Evolutionary conservation across 768 basidiomycete genomes (phyloP).

Genomic region (Rubroboletus pulcherrimus): DNA sequence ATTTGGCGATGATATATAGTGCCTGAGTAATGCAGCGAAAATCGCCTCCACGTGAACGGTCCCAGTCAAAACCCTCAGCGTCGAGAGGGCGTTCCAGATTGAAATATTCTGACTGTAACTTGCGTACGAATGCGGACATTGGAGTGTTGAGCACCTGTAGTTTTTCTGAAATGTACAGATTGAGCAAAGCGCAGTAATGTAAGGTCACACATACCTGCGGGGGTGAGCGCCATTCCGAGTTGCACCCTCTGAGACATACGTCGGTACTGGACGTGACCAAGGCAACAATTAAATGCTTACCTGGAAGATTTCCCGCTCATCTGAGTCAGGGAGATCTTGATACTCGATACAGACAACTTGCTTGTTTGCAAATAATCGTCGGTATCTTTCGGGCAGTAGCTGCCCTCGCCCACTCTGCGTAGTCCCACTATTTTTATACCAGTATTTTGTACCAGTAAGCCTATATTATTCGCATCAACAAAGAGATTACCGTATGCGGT

Average conservation of each 20-base stretch:
- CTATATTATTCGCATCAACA: constrained; percentile 10
- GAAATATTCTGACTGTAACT: constrained; percentile 46
- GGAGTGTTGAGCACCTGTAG: constrained; percentile 62
- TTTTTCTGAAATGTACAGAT: constrained; percentile 43
- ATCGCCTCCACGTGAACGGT: constrained; percentile 48
- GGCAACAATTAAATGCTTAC: constrained; percentile 32
- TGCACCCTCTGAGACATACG: constrained; percentile 56
- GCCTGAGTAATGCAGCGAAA: constrained; percentile 58
- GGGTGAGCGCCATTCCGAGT: constrained; percentile 72
- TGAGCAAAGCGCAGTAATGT: background rate
- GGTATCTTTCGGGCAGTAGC: constrained; percentile 52
- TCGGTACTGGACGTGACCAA: background rate
- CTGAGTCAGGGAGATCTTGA: constrained; percentile 48
- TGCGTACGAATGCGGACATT: constrained; percentile 57
- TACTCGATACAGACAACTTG: constrained; percentile 83
- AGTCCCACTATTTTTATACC: constrained; percentile 37
- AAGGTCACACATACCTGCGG: constrained; percentile 44
- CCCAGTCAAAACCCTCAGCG: constrained; percentile 44
- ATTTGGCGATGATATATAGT: constrained; percentile 48
- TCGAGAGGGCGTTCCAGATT: constrained; percentile 36
- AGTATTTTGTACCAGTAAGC: constrained; percentile 42
- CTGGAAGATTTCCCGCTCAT: constrained; percentile 72
- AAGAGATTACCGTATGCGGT: no score
- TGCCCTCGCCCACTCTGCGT: constrained; percentile 21
- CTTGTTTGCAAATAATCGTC: constrained; percentile 62